phyloP scores from a whole-genome alignment of 139 green algal genomes.

The Ulvella scutata region DNA sequence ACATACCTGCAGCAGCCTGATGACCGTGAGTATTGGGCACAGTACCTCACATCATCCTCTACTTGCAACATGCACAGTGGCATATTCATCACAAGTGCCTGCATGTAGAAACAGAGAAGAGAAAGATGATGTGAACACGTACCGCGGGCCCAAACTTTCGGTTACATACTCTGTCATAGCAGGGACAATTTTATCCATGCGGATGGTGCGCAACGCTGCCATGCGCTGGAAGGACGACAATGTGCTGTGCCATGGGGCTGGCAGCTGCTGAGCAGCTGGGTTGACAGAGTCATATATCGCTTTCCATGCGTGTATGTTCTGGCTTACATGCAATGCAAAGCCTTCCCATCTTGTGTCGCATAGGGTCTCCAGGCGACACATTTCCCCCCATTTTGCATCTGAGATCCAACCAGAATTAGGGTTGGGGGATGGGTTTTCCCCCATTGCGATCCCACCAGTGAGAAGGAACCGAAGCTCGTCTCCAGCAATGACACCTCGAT shows the following conservation, averaged over 20 bases:
- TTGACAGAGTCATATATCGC: slow-evolving; percentile 20
- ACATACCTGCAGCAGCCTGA: no score
- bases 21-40: no score
- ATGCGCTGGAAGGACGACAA: slow-evolving; percentile 52
- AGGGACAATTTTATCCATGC: slow-evolving; percentile 41
- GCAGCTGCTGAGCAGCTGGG: slow-evolving; percentile 26
- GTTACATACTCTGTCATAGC: slow-evolving; percentile 35
- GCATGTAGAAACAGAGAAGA: no score
- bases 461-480: slow-evolving; percentile 21
- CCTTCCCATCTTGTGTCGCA: not conserved
- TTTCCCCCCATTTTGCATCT: slow-evolving; percentile 12
- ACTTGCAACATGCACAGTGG: no score
- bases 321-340: slow-evolving; percentile 5
- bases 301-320: slow-evolving; percentile 7
- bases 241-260: slow-evolving; percentile 22
- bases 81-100: no score
- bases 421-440: slow-evolving; percentile 31
- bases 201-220: slow-evolving; percentile 35
- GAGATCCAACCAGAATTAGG: slow-evolving; percentile 28
- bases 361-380: slow-evolving; percentile 7
- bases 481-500: slow-evolving; percentile 2
- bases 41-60: no score
- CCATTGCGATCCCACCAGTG: slow-evolving; percentile 35
- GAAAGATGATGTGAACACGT: no score
- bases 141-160: slow-evolving; percentile 32